Evolutionary conservation across 2,329 filamentous ascomycete genomes (phyloP), one percentile per base, ranked within the genome.

Genomic region (Cercospora sp.): DNA sequence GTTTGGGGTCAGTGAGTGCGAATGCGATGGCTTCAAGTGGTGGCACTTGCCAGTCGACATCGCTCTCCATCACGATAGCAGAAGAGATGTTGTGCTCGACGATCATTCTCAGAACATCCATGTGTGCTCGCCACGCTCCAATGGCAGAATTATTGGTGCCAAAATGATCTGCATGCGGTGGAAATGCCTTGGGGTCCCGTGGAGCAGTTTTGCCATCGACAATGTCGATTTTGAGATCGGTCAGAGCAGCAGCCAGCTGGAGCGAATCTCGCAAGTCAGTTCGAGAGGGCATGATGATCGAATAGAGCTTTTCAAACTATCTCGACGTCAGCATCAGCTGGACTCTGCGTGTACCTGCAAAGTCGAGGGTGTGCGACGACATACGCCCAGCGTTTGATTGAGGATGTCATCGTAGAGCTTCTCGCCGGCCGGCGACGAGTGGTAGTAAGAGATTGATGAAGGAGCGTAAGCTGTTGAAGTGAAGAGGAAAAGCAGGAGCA

Each of bases 241-340:
- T 84, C 10, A 84, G 77, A 0, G 81, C 80, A 2, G 83, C 82
- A 1, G 82, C 81, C 7, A 85, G 77, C 2, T 79, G 77, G 71
- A 87, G 81, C 2, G 81, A 79, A 76, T 87, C 83, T 59, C 82
- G 80, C 7, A 84, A 81, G 68, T 87, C 85, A 28, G 80, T 82
- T 5, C 85, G 78, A n/a, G 79, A 79, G 1, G 84, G 83, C 12
- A 86, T 78, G 59, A 83, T 84, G 51, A 87, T 81, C 26, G 84
- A 83, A 67, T 86, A 80, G 16, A 87, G 82, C 59, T 83, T 80
- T 32, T 83, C 77, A 68, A 87, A 87, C 84, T 73, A 37, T 12
- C 12, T 34, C 53, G n/a, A 16, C 7, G 63, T 66, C 60, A 63
- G 60, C 16, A 32, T 45, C 34, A 24, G 24, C 21, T 40, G 12